A percentile compares a stretch with the other conserved stretches of the same genome.
phyloP scores from a whole-genome alignment of 345 rosid species.

The Salix koriyanagi region DNA sequence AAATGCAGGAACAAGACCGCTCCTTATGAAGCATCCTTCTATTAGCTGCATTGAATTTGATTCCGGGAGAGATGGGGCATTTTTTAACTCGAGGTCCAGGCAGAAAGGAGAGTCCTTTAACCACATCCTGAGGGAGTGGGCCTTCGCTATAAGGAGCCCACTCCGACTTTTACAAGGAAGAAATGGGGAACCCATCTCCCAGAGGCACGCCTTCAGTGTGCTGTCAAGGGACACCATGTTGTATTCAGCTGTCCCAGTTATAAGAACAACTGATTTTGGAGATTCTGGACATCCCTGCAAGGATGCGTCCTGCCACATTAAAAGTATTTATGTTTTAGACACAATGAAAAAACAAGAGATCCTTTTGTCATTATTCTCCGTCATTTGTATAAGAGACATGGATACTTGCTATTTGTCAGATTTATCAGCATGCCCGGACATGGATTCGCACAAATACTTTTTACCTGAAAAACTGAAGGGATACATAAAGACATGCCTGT shows the following conservation, averaged over 20 bases:
- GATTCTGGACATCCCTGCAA: constrained; percentile 81
- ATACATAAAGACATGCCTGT: background rate
- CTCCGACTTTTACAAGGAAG: constrained; percentile 78
- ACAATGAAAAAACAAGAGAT: background rate
- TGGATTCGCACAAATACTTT: background rate
- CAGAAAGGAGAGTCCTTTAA: constrained; percentile 94
- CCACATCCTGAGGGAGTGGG: constrained; percentile 96
- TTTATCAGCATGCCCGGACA: background rate
- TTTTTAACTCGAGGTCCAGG: constrained; percentile 81
- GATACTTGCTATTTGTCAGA: background rate
- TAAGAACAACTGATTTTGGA: constrained; percentile 83
- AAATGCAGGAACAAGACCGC: constrained; percentile 86
- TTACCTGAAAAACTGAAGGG: background rate
- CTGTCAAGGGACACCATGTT: constrained; percentile 72
- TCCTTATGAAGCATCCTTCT: constrained; percentile 75
- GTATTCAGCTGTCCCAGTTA: constrained; percentile 86
- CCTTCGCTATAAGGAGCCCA: constrained; percentile 84
- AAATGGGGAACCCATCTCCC: constrained; percentile 99
- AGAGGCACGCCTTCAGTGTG: constrained; percentile 82
- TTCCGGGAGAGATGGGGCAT: constrained; percentile 58
- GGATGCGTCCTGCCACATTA: constrained; percentile 70
- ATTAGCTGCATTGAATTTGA: constrained; percentile 73
- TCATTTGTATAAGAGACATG: background rate
- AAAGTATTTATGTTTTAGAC: background rate
- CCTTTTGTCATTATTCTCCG: background rate